These are phyloP conservation scores for Trichoderma asperellum DNA, from an alignment of 2,329 filamentous ascomycete genomes.

Conservation along the genomic window DNA sequence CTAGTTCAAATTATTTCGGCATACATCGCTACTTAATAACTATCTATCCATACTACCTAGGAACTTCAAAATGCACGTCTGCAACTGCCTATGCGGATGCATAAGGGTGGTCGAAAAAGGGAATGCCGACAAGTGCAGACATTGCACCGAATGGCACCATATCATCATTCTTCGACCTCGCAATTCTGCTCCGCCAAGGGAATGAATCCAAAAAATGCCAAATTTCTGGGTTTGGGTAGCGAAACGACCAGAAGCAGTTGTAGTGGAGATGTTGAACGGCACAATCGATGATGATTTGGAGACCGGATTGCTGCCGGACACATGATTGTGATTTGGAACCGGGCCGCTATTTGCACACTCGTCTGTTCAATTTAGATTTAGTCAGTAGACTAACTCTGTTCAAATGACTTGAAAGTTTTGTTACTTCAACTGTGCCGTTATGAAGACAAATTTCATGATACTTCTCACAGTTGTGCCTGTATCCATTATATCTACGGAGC, in stretches of 20 bases:
- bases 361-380: background rate
- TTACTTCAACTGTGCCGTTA: background rate
- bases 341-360: background rate
- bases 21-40: background rate
- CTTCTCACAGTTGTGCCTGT: background rate
- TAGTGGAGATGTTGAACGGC: background rate
- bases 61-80: background rate
- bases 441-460: background rate
- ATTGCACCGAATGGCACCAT: background rate
- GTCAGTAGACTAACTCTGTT: background rate
- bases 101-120: background rate
- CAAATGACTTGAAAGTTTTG: background rate
- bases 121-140: background rate
- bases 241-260: background rate
- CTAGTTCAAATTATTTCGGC: background rate
- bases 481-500: background rate
- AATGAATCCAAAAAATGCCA: background rate
- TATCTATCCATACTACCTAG: background rate
- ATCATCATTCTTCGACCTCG: background rate
- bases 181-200: background rate
- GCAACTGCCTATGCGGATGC: constrained; percentile 11
- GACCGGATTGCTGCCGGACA: background rate
- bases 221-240: background rate
- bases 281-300: background rate
- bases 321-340: background rate